Evolutionary conservation across 1,139 yeast species (phyloP), one percentile per base, ranked within the genome.

Genomic region (Hyphopichia fennica): DNA sequence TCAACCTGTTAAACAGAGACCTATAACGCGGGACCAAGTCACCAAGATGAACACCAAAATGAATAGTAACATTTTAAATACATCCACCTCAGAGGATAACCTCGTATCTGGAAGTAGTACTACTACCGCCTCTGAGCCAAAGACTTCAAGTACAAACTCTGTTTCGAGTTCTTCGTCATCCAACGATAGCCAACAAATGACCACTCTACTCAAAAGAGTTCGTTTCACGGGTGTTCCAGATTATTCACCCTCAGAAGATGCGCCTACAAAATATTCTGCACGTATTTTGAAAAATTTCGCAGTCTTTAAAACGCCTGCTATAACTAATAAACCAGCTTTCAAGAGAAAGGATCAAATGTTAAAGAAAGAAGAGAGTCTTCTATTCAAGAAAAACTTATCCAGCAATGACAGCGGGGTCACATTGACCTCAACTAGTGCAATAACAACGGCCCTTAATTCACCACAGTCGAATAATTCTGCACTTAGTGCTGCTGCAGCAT

Each of bases 211-310:
- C 9, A 79, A 77, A 47, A 73, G 62, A 46, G 83, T 79, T 6
- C 57, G 84, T 31, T 79, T 79, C 47, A 61, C 62, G 3, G 83
- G 83, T 1, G 83, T 79, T 3, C 70, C 78, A 0, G 76, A 67
- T 40, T 79, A 77, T 47, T 56, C 72, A 1, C 79, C 70, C 34
- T 79, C 72, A 9, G 84, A 79, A 53, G 84, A 79, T 59, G 79
- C 78, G 0, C 84, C 83, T 1, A 63, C 79, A 3, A 68, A 65
- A 39, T 75, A 73, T 46, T 62, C 79, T 32, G 68, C 67, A 46
- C 67, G 69, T 38, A 76, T 78, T 34, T 57, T 79, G 41, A 68
- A 72, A 63, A 73, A 72, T 45, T 73, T 73, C 56, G 75, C 76
- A 0, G 63, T 64, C 15, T 69, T 71, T 48, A 63, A 63, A 43